These are phyloP conservation scores for Corniculantispora saksenae DNA, from an alignment of 2,329 filamentous ascomycete species.

Conservation along the genomic window DNA sequence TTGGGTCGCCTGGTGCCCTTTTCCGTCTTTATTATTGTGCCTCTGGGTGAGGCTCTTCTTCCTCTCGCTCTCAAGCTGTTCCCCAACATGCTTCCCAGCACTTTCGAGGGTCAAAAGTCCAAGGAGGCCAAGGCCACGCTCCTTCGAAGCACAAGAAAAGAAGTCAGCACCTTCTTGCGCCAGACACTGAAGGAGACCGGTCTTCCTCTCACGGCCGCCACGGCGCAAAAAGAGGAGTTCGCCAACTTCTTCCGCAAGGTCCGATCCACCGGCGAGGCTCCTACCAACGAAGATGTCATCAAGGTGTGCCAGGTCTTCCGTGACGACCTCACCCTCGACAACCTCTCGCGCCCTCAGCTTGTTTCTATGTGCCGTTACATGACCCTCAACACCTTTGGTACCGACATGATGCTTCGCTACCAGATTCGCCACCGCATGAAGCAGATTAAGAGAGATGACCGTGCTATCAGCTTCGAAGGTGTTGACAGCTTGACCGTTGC, in stretches of 20 bases:
- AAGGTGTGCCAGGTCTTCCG: constrained; percentile 99
- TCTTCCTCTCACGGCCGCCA: constrained; percentile 79
- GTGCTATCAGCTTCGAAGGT: constrained; percentile 89
- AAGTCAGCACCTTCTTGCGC: constrained; percentile 87
- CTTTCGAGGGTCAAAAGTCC: constrained; percentile 88
- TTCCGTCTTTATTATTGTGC: constrained; percentile 94
- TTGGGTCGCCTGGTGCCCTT: constrained; percentile 91
- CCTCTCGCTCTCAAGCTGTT: constrained; percentile 92
- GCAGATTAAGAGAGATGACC: constrained; percentile 98
- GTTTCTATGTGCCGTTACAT: constrained; percentile 98
- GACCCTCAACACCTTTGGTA: constrained; percentile 95
- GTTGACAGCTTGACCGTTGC: constrained; percentile 90
- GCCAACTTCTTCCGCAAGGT: constrained; percentile 97
- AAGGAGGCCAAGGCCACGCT: constrained; percentile 85
- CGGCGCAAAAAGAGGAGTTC: constrained; percentile 90
- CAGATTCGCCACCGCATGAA: constrained; percentile 97
- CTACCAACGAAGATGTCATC: constrained; percentile 88
- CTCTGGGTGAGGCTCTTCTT: constrained; percentile 89
- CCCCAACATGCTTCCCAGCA: constrained; percentile 95
- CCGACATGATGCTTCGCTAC: constrained; percentile 96
- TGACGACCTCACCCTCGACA: constrained; percentile 95
- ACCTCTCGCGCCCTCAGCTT: constrained; percentile 89
- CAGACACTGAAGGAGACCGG: constrained; percentile 92
- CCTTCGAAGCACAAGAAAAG: constrained; percentile 83
- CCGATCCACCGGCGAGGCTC: constrained; percentile 84